Base-by-base conservation (phyloP, 352 stramenopile genomes). In the Phytophthora tubulina region DNA sequence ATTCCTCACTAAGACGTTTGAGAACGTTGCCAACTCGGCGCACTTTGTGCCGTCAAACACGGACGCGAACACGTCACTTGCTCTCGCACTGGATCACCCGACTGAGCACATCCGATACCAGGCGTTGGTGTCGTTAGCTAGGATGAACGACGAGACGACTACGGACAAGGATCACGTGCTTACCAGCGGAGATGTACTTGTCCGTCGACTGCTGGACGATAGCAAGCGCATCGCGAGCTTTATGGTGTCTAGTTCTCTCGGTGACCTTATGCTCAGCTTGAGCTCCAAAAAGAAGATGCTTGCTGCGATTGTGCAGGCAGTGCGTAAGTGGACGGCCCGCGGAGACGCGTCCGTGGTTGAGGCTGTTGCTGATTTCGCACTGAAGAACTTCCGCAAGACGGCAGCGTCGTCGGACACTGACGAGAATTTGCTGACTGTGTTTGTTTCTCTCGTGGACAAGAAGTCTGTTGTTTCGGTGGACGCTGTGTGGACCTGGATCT, bases 201-300 rank as follows among this genome's bases (percentile, higher is more conserved):
- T 94, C 13, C 86, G 88, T 63, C 88, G 90, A 10, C 62, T 96
- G 27, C 72, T 89, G 33, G 90, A 96, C 60, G 90, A 96, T 69
- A 91, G 78, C 58, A 80, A 88, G 41, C 79, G 79, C 13, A 90
- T 96, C 51, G 78, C 86, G 35, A 84, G 81, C 36, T 84, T 89
- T 35, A 77, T 94, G 17, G 52, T 82, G 21, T 84, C 72, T 2
- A 87, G 78, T 21, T 80, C 82, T 42, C 62, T 94, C 0, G 72
- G 78, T 11, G 79, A 90, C 38, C 70, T 95, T 7, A 72, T 94
- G 56, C 53, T 96, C 4, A 72, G 78, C 46, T 61, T 88, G 30
- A 81, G 55, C 46, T 80, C 78, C 2, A 88, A 83, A 58, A 85
- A 89, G 51, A 85, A 83, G 62, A 68, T 76, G 6, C 73, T 94